Percentiles rank a stretch among this genome's conserved stretches.
Conservation (phyloP, 345 rosid species). For the Melaleuca quinquenervia region DNA sequence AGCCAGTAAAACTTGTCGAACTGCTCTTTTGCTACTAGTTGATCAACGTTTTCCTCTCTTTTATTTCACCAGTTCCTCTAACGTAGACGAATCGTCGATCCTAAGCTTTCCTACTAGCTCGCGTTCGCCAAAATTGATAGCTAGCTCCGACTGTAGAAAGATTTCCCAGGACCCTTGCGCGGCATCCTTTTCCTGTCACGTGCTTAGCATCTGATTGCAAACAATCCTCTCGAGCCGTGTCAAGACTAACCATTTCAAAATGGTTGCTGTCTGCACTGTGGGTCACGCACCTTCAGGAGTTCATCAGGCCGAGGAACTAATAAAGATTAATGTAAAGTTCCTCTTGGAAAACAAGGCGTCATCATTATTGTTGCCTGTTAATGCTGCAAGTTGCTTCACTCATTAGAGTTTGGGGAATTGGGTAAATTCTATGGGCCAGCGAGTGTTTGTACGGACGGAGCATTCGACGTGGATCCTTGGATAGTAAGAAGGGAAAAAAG, state of each 20-base stretch:
- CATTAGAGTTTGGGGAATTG: background rate
- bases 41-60: background rate
- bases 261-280: background rate
- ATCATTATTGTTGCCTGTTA: background rate
- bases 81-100: background rate
- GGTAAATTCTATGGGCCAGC: background rate
- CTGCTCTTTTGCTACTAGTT: background rate
- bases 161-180: background rate
- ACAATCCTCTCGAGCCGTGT: background rate
- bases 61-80: background rate
- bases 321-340: background rate
- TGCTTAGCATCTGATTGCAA: background rate
- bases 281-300: background rate
- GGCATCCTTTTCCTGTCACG: background rate
- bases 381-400: background rate
- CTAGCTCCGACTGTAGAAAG: background rate
- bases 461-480: background rate
- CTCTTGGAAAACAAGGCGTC: background rate
- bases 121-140: background rate
- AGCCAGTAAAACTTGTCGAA: background rate
- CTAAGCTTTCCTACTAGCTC: background rate
- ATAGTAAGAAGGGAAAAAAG: too few relatives aligned
- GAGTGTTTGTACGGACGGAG: background rate
- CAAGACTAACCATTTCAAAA: background rate
- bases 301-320: rapidly evolving